Percentiles rank a stretch among this genome's conserved stretches.
phyloP scores from a whole-genome alignment of 1,284 basidiomycete genomes.

The Tremellales sp. region DNA sequence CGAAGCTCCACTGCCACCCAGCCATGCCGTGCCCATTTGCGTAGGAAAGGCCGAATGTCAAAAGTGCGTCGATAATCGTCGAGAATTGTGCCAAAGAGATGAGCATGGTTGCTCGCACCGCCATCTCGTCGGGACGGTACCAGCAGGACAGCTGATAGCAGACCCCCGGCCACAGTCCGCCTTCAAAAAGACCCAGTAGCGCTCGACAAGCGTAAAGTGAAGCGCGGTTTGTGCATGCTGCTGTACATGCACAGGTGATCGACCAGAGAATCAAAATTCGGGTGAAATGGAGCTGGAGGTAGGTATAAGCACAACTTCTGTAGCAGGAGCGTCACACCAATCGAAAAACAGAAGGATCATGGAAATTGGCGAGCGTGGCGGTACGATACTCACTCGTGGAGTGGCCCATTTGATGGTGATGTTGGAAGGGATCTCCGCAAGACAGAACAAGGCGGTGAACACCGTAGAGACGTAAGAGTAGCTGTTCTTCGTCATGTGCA shows the following conservation, averaged over 20 bases:
- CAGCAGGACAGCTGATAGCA: constrained; percentile 24
- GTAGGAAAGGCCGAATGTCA: constrained; percentile 21
- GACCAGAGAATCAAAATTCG: constrained; percentile 29
- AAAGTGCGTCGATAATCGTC: constrained; percentile 19
- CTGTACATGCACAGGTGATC: constrained; percentile 19
- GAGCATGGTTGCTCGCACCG: constrained; percentile 18
- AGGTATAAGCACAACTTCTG: too few species aligned
- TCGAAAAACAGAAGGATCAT: background rate
- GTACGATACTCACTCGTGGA: constrained; percentile 24
- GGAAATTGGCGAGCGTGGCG: too few species aligned
- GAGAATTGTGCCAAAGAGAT: constrained; percentile 18
- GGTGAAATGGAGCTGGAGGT: constrained; percentile 21
- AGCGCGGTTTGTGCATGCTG: constrained; percentile 14
- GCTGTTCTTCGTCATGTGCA: constrained; percentile 26
- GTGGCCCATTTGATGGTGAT: constrained; percentile 26
- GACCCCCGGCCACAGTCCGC: constrained; percentile 23
- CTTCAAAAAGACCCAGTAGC: constrained; percentile 20
- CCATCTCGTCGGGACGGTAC: constrained; percentile 33
- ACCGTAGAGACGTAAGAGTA: constrained; percentile 21
- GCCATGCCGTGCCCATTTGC: constrained; percentile 15
- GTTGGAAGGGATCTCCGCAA: constrained; percentile 27
- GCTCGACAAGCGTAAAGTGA: constrained; percentile 5
- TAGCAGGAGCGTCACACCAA: too few species aligned
- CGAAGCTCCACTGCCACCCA: constrained; percentile 23
- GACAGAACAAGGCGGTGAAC: constrained; percentile 21